Evolutionary conservation across 768 basidiomycete species (phyloP), one percentile per base, ranked within the genome.

Genomic region (Leccinum subtestaceum): DNA sequence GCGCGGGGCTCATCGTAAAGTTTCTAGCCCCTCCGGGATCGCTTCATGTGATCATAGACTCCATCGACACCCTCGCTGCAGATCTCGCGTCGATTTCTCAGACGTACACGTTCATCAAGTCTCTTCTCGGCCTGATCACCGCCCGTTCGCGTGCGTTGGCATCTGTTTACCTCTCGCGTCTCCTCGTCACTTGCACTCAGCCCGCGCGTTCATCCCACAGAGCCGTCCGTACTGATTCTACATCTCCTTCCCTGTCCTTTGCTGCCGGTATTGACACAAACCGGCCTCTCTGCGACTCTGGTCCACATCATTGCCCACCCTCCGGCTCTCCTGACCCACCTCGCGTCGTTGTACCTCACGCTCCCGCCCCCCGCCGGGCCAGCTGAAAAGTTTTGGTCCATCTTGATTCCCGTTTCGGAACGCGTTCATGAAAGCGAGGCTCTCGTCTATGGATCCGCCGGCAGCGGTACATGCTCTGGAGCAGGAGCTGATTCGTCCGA

Each of bases 361-460:
- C 82, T 81, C 1, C 91, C 93, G 0, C 88, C 90, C 1, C 84
- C 88, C 8, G 74, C 77, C 43, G 82, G 84, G 9, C 65, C 81
- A 0, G 75, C 79, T n/a, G 76, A 81, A 36, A 91, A 91, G 66
- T 95, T 95, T 74, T 95, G 89, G 91, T 77, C 78, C 38, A 78
- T 93, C 11, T 91, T 95, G 66, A 71, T 85, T 8, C 88, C 90
- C 0, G 70, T 91, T 58, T 83, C 86, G 56, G 86, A 84, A 69
- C 81, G 88, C 25, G 70, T 64, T 4, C 72, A 80, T 57, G 86
- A 93, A 63, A 79, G 80, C 45, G 83, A 88, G 63, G 72, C 73
- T 56, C 75, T 92, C 36, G 77, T 89, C 17, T 86, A 83, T 63
- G 88, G 87, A 1, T 65, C 74, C 8, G 75, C 65, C 13, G 86